Evolutionary conservation across 176 grass and related monocot species (phyloP).

Genomic region (Aegilops umbellulata): DNA sequence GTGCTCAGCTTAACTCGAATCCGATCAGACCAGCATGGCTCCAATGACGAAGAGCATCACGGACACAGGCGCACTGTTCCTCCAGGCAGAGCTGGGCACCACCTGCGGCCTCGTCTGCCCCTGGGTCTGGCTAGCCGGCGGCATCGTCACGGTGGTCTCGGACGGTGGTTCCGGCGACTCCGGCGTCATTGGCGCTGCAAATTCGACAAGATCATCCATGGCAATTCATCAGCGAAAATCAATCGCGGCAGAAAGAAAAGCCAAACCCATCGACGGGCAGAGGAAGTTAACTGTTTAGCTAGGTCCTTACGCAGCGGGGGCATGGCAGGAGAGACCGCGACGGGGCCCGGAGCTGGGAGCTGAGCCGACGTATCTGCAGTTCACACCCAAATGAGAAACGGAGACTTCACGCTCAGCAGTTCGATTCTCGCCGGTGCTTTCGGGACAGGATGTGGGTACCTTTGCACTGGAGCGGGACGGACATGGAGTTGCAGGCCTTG

Average conservation of each 20-base stretch:
- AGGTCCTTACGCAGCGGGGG: constrained; percentile 59
- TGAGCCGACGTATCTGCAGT: constrained; percentile 54
- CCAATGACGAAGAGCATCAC: neutral
- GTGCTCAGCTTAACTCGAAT: neutral
- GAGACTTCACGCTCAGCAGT: neutral
- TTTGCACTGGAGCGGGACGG: constrained; percentile 74
- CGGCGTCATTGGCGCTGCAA: constrained; percentile 30
- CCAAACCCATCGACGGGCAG: neutral
- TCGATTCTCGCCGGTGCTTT: neutral
- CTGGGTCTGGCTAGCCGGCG: constrained; percentile 29
- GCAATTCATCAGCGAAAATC: neutral
- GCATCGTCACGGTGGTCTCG: constrained; percentile 22
- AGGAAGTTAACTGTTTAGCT: neutral
- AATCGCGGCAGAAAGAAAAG: neutral
- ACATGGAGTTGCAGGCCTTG: constrained; percentile 39
- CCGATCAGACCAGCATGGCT: constrained; percentile 14
- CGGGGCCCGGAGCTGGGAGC: constrained; percentile 45
- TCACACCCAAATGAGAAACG: neutral
- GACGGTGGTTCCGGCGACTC: neutral
- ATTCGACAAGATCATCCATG: neutral
- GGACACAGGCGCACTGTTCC: neutral
- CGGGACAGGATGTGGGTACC: constrained; percentile 11
- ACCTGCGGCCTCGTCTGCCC: constrained; percentile 48
- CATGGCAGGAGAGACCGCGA: constrained; percentile 39
- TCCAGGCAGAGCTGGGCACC: constrained; percentile 48